Evolutionary conservation across 2,329 filamentous ascomycete species (phyloP).

Genomic region (Sporothrix curviconia): DNA sequence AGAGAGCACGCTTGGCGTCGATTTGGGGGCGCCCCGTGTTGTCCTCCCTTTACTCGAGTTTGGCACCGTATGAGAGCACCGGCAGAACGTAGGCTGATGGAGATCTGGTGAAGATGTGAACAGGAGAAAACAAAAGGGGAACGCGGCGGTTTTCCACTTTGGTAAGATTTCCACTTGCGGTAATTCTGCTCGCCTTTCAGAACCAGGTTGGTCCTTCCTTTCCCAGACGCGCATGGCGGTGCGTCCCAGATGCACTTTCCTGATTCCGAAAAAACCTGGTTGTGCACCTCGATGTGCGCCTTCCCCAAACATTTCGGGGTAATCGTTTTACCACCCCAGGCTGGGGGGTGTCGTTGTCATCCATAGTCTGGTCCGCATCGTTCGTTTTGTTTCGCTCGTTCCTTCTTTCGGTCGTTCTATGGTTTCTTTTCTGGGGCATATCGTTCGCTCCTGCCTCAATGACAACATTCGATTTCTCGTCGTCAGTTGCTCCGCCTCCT

Average conservation of each 20-base stretch:
- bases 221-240: not conserved
- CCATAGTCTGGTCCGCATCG: not conserved
- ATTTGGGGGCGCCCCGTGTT: too few relatives aligned
- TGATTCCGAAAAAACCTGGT: too few relatives aligned
- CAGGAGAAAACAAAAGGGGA: not conserved
- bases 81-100: too few relatives aligned
- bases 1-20: too few relatives aligned
- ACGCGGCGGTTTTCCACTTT: too few relatives aligned
- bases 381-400: not conserved
- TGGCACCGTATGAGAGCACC: too few relatives aligned
- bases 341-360: not conserved
- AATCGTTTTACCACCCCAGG: not conserved
- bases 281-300: not conserved
- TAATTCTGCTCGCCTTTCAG: not conserved
- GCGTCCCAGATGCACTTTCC: too few relatives aligned
- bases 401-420: not conserved
- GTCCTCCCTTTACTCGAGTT: too few relatives aligned
- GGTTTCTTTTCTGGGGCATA: not conserved
- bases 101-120: too few relatives aligned
- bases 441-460: slow-evolving; percentile 1
- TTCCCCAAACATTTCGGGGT: not conserved
- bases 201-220: not conserved
- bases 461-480: slow-evolving; percentile 4
- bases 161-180: not conserved
- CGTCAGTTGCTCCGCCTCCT: not conserved